Base-by-base conservation (phyloP, 139 green algal genomes). In the Picochlorum sp. region DNA sequence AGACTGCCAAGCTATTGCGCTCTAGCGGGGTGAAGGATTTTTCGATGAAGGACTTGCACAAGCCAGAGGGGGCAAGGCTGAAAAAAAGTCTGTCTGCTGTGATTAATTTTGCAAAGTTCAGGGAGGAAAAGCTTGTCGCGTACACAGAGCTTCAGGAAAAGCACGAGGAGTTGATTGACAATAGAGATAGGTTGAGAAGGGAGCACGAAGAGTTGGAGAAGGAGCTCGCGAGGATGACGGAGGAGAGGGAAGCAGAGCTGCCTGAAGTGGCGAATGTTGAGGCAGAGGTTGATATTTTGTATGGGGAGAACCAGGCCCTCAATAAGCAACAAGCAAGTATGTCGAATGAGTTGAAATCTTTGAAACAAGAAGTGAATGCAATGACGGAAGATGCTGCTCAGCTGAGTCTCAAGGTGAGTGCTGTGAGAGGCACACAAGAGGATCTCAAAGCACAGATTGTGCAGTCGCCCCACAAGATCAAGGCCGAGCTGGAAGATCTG, bases 31-130 rank as follows among this genome's bases (percentile, higher is more conserved):
- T 95, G 5, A 74, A 80, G 16, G 90, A 97, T 76, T 96, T 97
- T 66, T 79, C 71, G 32, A 11, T 68, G 58, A 81, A 91, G 74
- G 91, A 97, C 65, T 57, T 97, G 32, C 85, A 88, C 70, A 97
- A 96, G 75, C 90, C 91, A 3, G 90, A 96, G 3, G 59, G 72
- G 1, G 58, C 65, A 4, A 74, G 89, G 3, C 73, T 91, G 62
- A 70, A 82, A 30, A 80, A 85, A 14, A 85, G 94, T 56, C 72
- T 97, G 14, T 88, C 72, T n/a, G 91, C 90, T 1, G 66, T 96
- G 46, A 87, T 97, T 74, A 97, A 97, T 76, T 96, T 96, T 77
- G 89, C 84, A 21, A 96, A 92, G 76, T 96, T 91, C 70, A 75
- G 91, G 0, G 92, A 97, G 71, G 87, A 95, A 64, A 93, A 94